Base-by-base conservation (phyloP, 1,284 basidiomycete species). In the Microstroma glucosiphilum region DNA sequence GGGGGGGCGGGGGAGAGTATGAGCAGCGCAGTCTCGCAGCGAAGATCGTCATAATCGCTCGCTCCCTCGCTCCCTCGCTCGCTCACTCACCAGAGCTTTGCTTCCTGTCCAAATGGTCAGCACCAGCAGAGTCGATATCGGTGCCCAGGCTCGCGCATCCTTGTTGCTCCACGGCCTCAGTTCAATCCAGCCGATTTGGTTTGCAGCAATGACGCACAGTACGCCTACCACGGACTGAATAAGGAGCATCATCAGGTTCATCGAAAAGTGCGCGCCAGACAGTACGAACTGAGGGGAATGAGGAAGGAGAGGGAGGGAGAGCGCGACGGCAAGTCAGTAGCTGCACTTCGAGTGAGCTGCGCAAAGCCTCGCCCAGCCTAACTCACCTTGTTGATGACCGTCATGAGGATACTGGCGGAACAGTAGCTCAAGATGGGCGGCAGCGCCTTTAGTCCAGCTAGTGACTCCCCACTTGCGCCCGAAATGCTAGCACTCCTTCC, bases 101-200 rank as follows among this genome's bases (percentile, higher is more conserved):
- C 91, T 94, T 8, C 96, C 96, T 0, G 96, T 97, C 81, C 96
- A 99, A 79, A 99, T 98, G 58, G 98, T 94, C 60, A 85, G 85
- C 61, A 96, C 94, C 49, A 98, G 88, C 69, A 94, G 83, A 69
- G 88, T 88, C 69, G 91, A 94, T 76, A 99, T 90, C 8, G 93
- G 93, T 80, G 91, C 90, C 96, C 96, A 99, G 58, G 84, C 83
- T 79, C 89, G 92, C 23, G 91, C 92, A 76, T 97, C 92, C 71
- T 87, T 84, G 71, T 82, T 80, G 81, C 92, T 89, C 77, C 93
- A 92, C 67, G 87, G 84, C 62, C 93, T 86, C 82, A 97, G 92
- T 30, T 88, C 88, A 70, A 98, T 94, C 60, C 94, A 69, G n/a
- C 91, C 88, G 1, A 87, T 55, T 63, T 83, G 86, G 82, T 96